These are phyloP conservation scores for Pythium biforme DNA, from an alignment of 352 stramenopile species.

Conservation along the genomic window DNA sequence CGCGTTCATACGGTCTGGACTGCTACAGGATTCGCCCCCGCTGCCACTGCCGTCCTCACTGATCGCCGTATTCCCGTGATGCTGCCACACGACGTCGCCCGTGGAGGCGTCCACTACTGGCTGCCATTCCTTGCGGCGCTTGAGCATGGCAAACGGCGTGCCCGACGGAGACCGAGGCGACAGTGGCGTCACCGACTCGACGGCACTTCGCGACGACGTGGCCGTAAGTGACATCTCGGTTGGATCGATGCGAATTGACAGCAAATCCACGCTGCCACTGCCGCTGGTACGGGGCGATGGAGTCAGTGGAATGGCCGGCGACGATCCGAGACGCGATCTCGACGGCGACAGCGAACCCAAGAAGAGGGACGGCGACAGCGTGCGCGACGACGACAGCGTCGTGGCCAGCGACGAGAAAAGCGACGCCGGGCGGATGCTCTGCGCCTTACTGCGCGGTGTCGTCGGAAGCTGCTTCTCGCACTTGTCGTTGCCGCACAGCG, in stretches of 20 bases:
- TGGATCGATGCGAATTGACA: slow-evolving; percentile 7
- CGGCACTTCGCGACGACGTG: background rate
- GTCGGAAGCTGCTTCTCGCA: slow-evolving; percentile 28
- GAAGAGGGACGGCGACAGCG: slow-evolving; percentile 21
- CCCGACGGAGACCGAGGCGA: slow-evolving; percentile 16
- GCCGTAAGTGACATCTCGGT: slow-evolving; percentile 5
- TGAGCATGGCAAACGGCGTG: slow-evolving; percentile 19
- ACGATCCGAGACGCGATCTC: background rate
- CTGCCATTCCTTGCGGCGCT: slow-evolving; percentile 47
- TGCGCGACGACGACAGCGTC: slow-evolving; percentile 31
- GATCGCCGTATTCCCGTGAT: slow-evolving; percentile 2
- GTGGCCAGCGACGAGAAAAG: slow-evolving; percentile 33
- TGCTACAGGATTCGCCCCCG: too few species aligned
- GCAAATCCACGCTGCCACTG: background rate
- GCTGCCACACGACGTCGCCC: slow-evolving; percentile 38
- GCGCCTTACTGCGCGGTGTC: slow-evolving; percentile 27
- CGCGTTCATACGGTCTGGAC: background rate
- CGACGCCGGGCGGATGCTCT: slow-evolving; percentile 31
- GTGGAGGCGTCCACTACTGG: slow-evolving; percentile 22
- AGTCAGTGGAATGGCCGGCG: background rate
- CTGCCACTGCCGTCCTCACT: background rate
- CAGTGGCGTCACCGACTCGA: background rate
- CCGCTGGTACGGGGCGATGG: background rate
- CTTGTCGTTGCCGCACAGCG: slow-evolving; percentile 47
- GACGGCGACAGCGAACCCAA: slow-evolving; percentile 9